Evolutionary conservation across 139 green algal genomes (phyloP).

Genomic region (Haematococcus lacustris): DNA sequence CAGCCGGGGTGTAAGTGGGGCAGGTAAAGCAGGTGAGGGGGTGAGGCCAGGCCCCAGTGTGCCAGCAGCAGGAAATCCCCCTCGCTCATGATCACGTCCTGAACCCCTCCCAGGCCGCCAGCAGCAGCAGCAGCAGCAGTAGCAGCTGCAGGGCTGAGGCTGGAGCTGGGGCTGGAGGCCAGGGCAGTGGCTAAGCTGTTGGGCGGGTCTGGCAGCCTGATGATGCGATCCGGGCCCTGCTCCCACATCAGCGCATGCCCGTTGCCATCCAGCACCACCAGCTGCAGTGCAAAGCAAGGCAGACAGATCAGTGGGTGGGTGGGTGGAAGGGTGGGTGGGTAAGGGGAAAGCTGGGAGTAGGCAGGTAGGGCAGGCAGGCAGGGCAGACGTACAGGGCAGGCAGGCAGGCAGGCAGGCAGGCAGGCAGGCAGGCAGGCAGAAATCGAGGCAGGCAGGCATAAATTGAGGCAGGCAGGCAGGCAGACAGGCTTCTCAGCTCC

Average conservation of each 20-base stretch:
- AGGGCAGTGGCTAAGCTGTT: not conserved
- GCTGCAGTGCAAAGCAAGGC: slow-evolving; percentile 1
- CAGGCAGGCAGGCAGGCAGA: not conserved
- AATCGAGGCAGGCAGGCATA: not conserved
- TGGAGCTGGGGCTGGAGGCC: not conserved
- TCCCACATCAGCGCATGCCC: slow-evolving; percentile 9
- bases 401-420: not conserved
- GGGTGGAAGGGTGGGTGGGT: too few species aligned
- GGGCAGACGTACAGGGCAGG: not conserved
- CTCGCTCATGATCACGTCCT: not conserved
- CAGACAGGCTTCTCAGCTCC: not conserved
- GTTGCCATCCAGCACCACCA: slow-evolving; percentile 13
- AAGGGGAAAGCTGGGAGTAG: too few species aligned
- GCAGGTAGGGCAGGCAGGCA: too few species aligned
- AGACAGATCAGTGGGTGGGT: not conserved
- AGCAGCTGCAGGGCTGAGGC: not conserved
- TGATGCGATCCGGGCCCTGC: slow-evolving; percentile 13
- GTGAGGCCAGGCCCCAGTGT: not conserved
- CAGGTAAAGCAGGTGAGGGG: slow-evolving; percentile 5
- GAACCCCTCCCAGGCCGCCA: not conserved
- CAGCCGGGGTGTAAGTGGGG: not conserved
- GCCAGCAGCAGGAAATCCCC: slow-evolving; percentile 5
- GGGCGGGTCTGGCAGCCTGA: slow-evolving; percentile 6
- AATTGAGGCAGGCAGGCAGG: not conserved
- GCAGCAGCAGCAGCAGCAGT: not conserved